phyloP scores from a whole-genome alignment of 306 rosid genomes.

The Delonix regia region DNA sequence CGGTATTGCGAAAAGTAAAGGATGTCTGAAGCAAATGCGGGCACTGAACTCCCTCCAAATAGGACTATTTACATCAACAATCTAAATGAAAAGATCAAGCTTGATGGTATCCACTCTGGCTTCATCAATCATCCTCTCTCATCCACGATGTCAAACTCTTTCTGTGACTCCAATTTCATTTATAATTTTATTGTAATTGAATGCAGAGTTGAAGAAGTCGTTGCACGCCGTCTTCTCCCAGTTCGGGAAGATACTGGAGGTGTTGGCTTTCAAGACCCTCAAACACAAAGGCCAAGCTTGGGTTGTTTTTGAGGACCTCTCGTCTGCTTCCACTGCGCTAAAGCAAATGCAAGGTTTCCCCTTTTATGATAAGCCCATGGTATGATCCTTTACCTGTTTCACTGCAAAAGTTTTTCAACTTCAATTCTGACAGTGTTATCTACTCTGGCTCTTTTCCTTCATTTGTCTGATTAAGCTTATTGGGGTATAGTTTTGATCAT shows the following conservation, averaged over 20 bases:
- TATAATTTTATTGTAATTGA: too few species aligned
- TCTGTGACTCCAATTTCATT: constrained; percentile 22
- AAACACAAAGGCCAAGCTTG: constrained; percentile 96
- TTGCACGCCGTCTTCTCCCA: constrained; percentile 84
- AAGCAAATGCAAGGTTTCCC: constrained; percentile 98
- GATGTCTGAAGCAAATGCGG: constrained; percentile 58
- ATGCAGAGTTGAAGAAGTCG: too few species aligned
- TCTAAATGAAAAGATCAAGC: constrained; percentile 74
- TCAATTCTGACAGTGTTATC: too few species aligned
- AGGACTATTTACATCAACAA: constrained; percentile 69
- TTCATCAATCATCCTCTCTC: background rate
- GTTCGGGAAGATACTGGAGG: too few species aligned
- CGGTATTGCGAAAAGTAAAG: background rate
- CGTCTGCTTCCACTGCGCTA: constrained; percentile 87
- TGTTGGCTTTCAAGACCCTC: constrained; percentile 84
- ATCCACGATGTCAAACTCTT: background rate
- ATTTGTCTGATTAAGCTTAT: too few species aligned
- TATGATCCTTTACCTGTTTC: too few species aligned
- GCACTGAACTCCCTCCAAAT: constrained; percentile 49
- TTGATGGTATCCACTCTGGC: constrained; percentile 54
- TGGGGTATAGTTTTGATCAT: too few species aligned
- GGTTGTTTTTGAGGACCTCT: constrained; percentile 82
- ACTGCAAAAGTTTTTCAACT: too few species aligned
- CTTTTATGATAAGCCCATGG: constrained; percentile 95
- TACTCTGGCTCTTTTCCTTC: too few species aligned